phyloP scores from a whole-genome alignment of 352 stramenopile genomes.

The Globisporangium alternatum region DNA sequence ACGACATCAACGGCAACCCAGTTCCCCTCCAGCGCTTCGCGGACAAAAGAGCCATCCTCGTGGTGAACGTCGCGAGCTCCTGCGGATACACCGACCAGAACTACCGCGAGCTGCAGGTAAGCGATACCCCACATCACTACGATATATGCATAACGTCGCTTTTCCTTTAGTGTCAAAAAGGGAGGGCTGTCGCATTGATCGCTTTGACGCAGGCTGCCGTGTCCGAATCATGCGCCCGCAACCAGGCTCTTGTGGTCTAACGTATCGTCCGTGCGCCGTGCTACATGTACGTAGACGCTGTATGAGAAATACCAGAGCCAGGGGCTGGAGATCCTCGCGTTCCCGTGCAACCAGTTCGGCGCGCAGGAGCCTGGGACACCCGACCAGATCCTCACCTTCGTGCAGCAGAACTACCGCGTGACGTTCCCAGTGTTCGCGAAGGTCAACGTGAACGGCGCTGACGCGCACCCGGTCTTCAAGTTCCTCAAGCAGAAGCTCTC shows the following conservation, averaged over 20 bases:
- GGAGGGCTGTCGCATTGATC: neutral
- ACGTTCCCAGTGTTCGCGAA: slow-evolving; percentile 88
- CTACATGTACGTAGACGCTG: slow-evolving; percentile 33
- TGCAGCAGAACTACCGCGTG: slow-evolving; percentile 65
- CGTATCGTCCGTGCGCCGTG: too few species aligned
- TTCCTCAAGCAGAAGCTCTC: slow-evolving; percentile 81
- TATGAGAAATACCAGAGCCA: slow-evolving; percentile 72
- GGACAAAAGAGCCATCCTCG: slow-evolving; percentile 60
- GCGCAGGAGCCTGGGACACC: slow-evolving; percentile 80
- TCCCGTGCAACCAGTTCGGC: slow-evolving; percentile 97
- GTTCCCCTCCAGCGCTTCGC: slow-evolving; percentile 51
- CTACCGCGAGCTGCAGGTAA: slow-evolving; percentile 70
- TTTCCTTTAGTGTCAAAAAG: neutral
- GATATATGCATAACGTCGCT: neutral
- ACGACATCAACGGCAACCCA: slow-evolving; percentile 38
- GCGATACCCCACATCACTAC: neutral
- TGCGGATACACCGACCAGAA: slow-evolving; percentile 84
- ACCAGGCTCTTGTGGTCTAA: too few species aligned
- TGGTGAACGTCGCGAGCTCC: slow-evolving; percentile 81
- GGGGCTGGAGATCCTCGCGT: slow-evolving; percentile 88
- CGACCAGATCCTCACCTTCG: slow-evolving; percentile 76
- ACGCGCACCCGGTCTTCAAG: slow-evolving; percentile 87
- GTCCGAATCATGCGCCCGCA: too few species aligned
- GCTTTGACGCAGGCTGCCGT: neutral
- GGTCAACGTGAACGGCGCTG: slow-evolving; percentile 92